Conservation (phyloP, 2,329 filamentous ascomycete genomes). For the Colletotrichum higginsianum region DNA sequence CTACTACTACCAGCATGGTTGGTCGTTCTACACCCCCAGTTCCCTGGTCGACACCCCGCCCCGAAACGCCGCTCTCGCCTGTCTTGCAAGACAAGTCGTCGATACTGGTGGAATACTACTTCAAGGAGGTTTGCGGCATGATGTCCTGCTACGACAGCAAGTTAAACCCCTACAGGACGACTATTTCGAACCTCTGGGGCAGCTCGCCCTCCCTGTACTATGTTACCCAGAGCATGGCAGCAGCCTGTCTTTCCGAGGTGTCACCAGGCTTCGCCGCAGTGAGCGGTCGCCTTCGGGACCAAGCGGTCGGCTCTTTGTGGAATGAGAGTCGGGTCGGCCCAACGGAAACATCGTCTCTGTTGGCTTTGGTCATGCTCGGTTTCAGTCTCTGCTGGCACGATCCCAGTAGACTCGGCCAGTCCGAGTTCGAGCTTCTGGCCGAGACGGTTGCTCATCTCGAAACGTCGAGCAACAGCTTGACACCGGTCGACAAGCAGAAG, state of each 20-base stretch:
- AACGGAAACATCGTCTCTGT: constrained; percentile 67
- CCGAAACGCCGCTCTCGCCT: not conserved
- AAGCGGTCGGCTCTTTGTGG: constrained; percentile 65
- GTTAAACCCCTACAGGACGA: constrained; percentile 73
- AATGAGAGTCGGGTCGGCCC: constrained; percentile 63
- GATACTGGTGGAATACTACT: constrained; percentile 74
- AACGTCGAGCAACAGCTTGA: constrained; percentile 22
- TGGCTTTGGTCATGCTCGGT: constrained; percentile 72
- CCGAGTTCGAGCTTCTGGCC: constrained; percentile 25
- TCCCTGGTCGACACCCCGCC: not conserved
- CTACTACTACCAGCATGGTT: not conserved
- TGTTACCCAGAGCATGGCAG: constrained; percentile 47
- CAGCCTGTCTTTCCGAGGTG: constrained; percentile 46
- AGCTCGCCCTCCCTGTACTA: constrained; percentile 43
- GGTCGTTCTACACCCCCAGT: not conserved
- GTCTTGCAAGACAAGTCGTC: constrained; percentile 54
- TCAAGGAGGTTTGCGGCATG: constrained; percentile 72
- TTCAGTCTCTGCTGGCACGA: constrained; percentile 74
- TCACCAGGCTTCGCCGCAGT: constrained; percentile 58
- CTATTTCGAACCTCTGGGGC: constrained; percentile 64
- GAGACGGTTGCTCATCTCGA: not conserved
- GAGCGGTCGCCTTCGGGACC: constrained; percentile 64
- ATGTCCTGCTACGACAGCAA: constrained; percentile 77
- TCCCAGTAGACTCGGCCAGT: constrained; percentile 64
- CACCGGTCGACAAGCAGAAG: constrained; percentile 44